A percentile compares a stretch with the other conserved stretches of the same genome.
Conservation (phyloP, 2,329 filamentous ascomycete species). For the Colletotrichum agaves region DNA sequence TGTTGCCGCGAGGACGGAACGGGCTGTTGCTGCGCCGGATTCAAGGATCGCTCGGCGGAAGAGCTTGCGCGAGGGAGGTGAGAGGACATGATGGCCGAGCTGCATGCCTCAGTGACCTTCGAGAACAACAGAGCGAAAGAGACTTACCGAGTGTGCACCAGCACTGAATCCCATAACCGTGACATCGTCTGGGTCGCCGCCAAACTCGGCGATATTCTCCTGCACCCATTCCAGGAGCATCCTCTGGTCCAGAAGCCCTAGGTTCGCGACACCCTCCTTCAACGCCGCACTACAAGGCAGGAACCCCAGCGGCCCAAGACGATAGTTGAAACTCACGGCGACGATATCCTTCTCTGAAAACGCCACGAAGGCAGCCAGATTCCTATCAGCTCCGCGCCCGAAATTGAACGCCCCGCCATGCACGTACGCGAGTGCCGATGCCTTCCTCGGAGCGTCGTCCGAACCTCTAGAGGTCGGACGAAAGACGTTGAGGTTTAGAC, state of each 20-base stretch:
- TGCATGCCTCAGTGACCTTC: conserved; percentile 43
- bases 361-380: conserved; percentile 70
- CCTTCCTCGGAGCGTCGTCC: conserved; percentile 37
- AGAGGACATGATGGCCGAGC: conserved; percentile 76
- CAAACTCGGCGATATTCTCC: conserved; percentile 68
- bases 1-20: conserved; percentile 61
- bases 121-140: conserved; percentile 37
- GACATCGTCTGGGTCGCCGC: conserved; percentile 67
- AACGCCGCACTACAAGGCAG: conserved; percentile 65
- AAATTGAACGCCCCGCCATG: conserved; percentile 73
- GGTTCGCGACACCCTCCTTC: conserved; percentile 68
- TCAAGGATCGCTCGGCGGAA: conserved; percentile 67
- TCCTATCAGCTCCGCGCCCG: conserved; percentile 62
- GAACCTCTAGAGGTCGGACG: conserved; percentile 46
- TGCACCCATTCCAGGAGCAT: conserved; percentile 69
- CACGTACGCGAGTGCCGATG: conserved; percentile 67
- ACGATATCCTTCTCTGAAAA: conserved; percentile 65
- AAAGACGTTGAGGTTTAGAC: conserved; percentile 64
- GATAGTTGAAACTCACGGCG: conserved; percentile 70
- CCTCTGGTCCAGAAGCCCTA: conserved; percentile 72
- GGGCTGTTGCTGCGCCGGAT: conserved; percentile 66
- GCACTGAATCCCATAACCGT: conserved; percentile 72
- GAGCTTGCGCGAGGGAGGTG: conserved; percentile 53
- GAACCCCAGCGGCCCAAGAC: conserved; percentile 77
- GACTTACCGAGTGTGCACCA: conserved; percentile 67